phyloP scores from a whole-genome alignment of 257 asterid genomes.

The Capsicum chinense region DNA sequence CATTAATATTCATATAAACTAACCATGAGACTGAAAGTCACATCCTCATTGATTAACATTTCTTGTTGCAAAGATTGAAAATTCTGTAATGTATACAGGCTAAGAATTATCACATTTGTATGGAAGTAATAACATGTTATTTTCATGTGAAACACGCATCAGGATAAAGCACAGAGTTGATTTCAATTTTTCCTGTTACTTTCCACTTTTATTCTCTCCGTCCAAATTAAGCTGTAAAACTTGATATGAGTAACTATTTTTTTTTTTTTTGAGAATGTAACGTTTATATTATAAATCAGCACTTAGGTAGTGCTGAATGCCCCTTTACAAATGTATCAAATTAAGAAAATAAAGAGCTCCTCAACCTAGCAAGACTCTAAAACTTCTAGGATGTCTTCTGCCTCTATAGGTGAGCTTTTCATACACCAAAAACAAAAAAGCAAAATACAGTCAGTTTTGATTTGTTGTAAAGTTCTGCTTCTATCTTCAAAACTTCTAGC shows the following conservation, averaged over 20 bases:
- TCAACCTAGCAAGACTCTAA: too few species aligned
- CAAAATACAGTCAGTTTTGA: too few species aligned
- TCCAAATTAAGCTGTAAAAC: neutral
- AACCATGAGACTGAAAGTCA: neutral
- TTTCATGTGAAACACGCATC: neutral
- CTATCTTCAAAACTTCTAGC: too few species aligned
- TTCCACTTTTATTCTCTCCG: conserved; percentile 3
- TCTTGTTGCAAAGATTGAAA: neutral
- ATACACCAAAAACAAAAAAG: too few species aligned
- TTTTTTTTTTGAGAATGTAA: too few species aligned
- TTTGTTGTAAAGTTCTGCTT: too few species aligned
- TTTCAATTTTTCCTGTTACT: neutral
- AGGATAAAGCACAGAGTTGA: conserved; percentile 1
- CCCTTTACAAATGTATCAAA: too few species aligned
- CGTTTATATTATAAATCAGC: too few species aligned
- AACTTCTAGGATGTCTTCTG: too few species aligned
- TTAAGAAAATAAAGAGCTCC: too few species aligned
- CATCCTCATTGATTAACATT: conserved; percentile 26
- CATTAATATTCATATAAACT: conserved; percentile 28
- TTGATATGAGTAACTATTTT: neutral
- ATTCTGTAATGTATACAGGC: neutral
- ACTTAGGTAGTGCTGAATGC: too few species aligned
- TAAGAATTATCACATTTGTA: neutral
- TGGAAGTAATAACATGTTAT: neutral
- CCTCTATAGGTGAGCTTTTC: too few species aligned